Conservation (phyloP, 176 grass and related monocot species). For the Oryza brachyantha region DNA sequence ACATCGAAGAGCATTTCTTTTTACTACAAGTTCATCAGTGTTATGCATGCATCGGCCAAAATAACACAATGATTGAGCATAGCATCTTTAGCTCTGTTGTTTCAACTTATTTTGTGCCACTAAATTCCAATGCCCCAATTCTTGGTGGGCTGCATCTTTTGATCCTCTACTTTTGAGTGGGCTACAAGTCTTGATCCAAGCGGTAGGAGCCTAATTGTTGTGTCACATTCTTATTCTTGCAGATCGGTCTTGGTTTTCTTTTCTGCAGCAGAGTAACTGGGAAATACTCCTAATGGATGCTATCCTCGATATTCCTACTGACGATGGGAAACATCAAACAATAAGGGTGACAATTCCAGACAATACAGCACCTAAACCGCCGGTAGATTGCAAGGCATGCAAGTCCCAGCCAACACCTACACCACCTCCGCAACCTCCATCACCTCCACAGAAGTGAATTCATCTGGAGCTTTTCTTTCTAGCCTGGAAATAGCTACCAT, state of each 20-base stretch:
- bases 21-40: neutral
- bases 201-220: neutral
- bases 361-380: conserved; percentile 30
- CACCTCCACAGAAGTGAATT: conserved; percentile 29
- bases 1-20: neutral
- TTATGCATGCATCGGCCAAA: neutral
- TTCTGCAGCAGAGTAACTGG: conserved; percentile 40
- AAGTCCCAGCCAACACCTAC: conserved; percentile 16
- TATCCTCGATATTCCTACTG: conserved; percentile 51
- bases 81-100: neutral
- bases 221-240: neutral
- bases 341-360: conserved; percentile 61
- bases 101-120: neutral
- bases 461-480: neutral
- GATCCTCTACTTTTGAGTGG: neutral
- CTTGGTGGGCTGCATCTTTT: conserved; percentile 19
- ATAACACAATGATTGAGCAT: neutral
- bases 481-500: neutral
- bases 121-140: conserved; percentile 16
- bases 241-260: conserved; percentile 66
- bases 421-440: neutral
- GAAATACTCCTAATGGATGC: conserved; percentile 79
- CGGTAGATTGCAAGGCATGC: conserved; percentile 44
- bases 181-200: neutral
- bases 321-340: conserved; percentile 51